These are phyloP conservation scores for Hanseniaspora sp. DNA, from an alignment of 1,139 yeast species.

Conservation along the genomic window DNA sequence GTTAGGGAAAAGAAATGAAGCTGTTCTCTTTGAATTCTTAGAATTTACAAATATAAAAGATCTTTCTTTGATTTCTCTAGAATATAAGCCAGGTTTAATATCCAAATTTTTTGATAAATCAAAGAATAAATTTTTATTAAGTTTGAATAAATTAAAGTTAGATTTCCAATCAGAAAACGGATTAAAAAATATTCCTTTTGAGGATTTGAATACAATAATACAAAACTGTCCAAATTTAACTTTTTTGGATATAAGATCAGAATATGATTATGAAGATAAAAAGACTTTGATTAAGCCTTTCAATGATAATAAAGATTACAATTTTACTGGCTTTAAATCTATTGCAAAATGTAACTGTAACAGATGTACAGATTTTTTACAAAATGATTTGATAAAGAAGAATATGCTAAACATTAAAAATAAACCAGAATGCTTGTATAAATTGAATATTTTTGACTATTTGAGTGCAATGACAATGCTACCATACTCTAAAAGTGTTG, in stretches of 20 bases:
- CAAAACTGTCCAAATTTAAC: slow-evolving; percentile 29
- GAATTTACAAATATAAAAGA: slow-evolving; percentile 32
- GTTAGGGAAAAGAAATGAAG: slow-evolving; percentile 26
- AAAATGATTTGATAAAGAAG: slow-evolving; percentile 25
- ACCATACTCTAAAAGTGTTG: slow-evolving; percentile 36
- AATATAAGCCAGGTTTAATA: slow-evolving; percentile 27
- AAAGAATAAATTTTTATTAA: slow-evolving; percentile 21
- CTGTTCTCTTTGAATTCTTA: slow-evolving; percentile 30
- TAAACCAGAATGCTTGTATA: slow-evolving; percentile 26
- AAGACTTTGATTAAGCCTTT: slow-evolving; percentile 20
- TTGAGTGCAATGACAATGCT: slow-evolving; percentile 29
- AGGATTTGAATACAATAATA: slow-evolving; percentile 29
- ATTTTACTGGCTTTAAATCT: slow-evolving; percentile 4
- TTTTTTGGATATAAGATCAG: slow-evolving; percentile 33
- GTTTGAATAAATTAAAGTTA: slow-evolving; percentile 32
- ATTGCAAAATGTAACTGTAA: slow-evolving; percentile 26
- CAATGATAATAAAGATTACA: not conserved
- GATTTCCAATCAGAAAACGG: slow-evolving; percentile 32
- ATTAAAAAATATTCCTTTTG: slow-evolving; percentile 29
- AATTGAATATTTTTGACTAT: slow-evolving; percentile 30
- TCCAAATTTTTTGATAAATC: slow-evolving; percentile 24
- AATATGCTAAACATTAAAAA: slow-evolving; percentile 20
- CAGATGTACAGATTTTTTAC: slow-evolving; percentile 29
- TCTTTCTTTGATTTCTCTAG: slow-evolving; percentile 33
- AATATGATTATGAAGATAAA: slow-evolving; percentile 29